Evolutionary conservation across 2,329 filamentous ascomycete genomes (phyloP), one percentile per base, ranked within the genome.

Genomic region (Orbilia quercus): DNA sequence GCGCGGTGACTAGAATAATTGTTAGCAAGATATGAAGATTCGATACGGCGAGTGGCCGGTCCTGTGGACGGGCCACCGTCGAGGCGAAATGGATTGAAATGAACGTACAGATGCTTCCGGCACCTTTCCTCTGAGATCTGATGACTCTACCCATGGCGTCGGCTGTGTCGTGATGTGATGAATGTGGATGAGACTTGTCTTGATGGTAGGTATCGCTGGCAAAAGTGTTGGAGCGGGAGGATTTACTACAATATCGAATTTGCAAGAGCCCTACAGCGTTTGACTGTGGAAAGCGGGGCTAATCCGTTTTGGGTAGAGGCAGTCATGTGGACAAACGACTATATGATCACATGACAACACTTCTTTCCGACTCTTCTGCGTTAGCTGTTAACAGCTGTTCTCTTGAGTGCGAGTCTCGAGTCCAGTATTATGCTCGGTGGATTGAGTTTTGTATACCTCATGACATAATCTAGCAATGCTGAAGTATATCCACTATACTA

Each of bases 1-100:
- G 87, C 83, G 90, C 88, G 84, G 88, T 88, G 90, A 81, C 75
- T 77, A 73, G 76, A 42, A 53, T 16, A 23, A 54, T 55, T 12
- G 36, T 60, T 57, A 73, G 60, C 20, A 57, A 48, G 45, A 44
- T 9, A 25, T 34, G 28, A 9, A 31, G n/a, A n/a, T n/a, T 31
- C 28, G 28, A 31, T 4, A 31, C 5, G 31, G n/a, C 20, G n/a
- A n/a, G 7, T 23, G 34, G 12, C 44, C 18, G 45, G 7, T 16
- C 2, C 23, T 28, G 7, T 34, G 31, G 50, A 14, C 7, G 2
- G 7, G 51, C 14, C 7, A 25, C 4, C 23, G 45, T 23, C 23
- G 42, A 36, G 1, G 48, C n/a, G 6, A 31, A 40, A 16, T 16
- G 25, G n/a, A 23, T 40, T 55, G 25, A 31, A 31, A 31, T n/a